phyloP scores from a whole-genome alignment of 2,329 filamentous ascomycete genomes.

The Beauveria pseudobassiana region DNA sequence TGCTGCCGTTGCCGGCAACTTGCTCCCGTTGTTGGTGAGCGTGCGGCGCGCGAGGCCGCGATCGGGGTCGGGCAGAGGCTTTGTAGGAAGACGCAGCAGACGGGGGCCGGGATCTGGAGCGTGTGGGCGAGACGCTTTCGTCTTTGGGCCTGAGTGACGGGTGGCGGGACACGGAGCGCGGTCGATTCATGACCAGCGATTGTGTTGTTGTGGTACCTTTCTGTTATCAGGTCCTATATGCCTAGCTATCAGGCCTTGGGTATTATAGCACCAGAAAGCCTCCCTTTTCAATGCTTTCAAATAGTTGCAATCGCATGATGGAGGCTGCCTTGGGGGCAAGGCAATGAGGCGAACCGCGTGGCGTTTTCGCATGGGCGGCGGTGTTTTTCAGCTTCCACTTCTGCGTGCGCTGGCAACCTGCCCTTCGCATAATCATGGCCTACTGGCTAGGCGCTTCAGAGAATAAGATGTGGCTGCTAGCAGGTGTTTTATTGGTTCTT shows the following conservation, averaged over 20 bases:
- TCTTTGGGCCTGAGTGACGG: background rate
- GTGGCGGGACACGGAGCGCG: slow-evolving; percentile 9
- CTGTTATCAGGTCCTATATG: background rate
- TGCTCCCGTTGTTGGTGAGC: background rate
- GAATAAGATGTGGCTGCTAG: background rate
- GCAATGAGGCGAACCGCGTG: slow-evolving; percentile 5
- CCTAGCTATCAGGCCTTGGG: no score
- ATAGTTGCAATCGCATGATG: background rate
- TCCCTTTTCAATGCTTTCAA: background rate
- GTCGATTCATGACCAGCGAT: slow-evolving; percentile 5
- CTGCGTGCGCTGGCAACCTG: background rate
- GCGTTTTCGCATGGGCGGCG: background rate
- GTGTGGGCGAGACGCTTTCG: slow-evolving; percentile 2
- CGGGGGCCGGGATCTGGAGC: background rate
- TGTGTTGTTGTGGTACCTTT: background rate
- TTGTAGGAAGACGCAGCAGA: background rate
- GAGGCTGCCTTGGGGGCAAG: background rate
- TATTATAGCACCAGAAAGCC: background rate
- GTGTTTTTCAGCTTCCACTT: background rate
- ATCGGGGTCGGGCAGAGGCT: background rate
- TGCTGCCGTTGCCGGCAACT: background rate
- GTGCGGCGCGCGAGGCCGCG: background rate
- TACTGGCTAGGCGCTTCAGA: background rate
- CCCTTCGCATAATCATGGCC: no score
- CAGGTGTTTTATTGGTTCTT: background rate